Percentiles rank a stretch among this genome's conserved stretches.
These are phyloP conservation scores for Saturnispora zaruensis DNA, from an alignment of 805 yeast species.

Conservation along the genomic window DNA sequence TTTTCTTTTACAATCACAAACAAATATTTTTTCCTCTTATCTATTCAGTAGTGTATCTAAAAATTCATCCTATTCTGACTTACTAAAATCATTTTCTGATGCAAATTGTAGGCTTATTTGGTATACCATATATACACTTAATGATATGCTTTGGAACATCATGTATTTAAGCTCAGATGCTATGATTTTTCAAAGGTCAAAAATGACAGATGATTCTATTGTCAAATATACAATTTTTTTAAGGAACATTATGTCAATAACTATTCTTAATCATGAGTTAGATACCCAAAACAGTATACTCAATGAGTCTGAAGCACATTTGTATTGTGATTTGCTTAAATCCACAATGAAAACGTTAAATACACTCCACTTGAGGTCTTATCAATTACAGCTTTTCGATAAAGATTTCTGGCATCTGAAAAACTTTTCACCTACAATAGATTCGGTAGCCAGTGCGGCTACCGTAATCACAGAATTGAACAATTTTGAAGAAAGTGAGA, in stretches of 20 bases:
- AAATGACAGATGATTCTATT: slow-evolving; percentile 27
- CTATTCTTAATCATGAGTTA: slow-evolving; percentile 18
- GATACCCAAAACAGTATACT: not conserved
- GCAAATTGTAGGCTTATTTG: not conserved
- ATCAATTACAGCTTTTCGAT: slow-evolving; percentile 47
- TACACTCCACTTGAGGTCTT: slow-evolving; percentile 57
- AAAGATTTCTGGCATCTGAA: slow-evolving; percentile 46
- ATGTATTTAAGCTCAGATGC: slow-evolving; percentile 3
- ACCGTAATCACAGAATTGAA: slow-evolving; percentile 14
- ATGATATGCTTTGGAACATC: slow-evolving; percentile 1
- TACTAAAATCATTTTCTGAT: not conserved
- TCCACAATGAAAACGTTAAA: slow-evolving; percentile 44
- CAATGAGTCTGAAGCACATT: slow-evolving; percentile 11
- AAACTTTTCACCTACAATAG: slow-evolving; percentile 12
- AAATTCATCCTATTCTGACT: not conserved
- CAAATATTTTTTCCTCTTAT: not conserved
- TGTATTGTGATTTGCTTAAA: slow-evolving; percentile 15
- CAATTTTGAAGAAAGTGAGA: slow-evolving; percentile 11
- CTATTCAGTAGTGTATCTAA: not conserved
- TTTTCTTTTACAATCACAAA: not conserved
- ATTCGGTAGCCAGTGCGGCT: slow-evolving; percentile 18
- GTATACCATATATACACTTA: not conserved
- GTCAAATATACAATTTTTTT: slow-evolving; percentile 38
- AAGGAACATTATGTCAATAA: slow-evolving; percentile 40
- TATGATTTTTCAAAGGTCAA: not conserved